Evolutionary conservation across 768 basidiomycete genomes (phyloP), one percentile per base, ranked within the genome.

Genomic region (Symmetrospora coprosmae): DNA sequence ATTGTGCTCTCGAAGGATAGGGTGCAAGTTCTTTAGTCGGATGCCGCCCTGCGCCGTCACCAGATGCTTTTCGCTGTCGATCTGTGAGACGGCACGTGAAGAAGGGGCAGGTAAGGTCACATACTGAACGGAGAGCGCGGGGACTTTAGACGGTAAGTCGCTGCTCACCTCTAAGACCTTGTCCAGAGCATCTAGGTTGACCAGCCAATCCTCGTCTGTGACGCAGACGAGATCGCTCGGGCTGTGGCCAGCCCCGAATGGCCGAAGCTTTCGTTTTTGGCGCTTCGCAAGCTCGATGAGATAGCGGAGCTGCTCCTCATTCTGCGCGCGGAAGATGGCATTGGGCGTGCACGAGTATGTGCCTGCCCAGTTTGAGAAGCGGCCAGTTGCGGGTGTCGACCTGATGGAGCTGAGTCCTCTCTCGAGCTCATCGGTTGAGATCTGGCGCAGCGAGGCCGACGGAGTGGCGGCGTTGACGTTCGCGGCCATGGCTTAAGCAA

Each of bases 191-290:
- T 81, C 81, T 61, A 86, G 86, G 52, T 84, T 78, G 59, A 97
- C 73, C 82, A 96, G 85, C 74, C 80, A 90, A 11, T 82, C 87
- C 50, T 75, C 78, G 0, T 62, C 65, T 0, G 38, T 60, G 1
- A 90, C 94, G 73, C 89, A 96, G 0, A 87, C 86, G 49, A 97
- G 77, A 74, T 99, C 92, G 69, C 83, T 86, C 23, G 92, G 92
- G 60, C 85, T 86, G 74, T 96, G 91, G 1, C 91, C 92, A 16
- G 87, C 82, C 13, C 89, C 94, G 13, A 82, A 84, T 0, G 86
- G 85, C 56, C 89, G 81, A 33, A 97, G 76, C 21, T 78, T 76
- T 69, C 79, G 81, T 16, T 78, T 74, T 69, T 89, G 81, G 40
- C 84, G 76, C 17, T 82, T 76, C 0, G 90, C 89, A 25, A 89